phyloP scores from a whole-genome alignment of 768 basidiomycete genomes.

The Tylopilus rubrobrunneus region DNA sequence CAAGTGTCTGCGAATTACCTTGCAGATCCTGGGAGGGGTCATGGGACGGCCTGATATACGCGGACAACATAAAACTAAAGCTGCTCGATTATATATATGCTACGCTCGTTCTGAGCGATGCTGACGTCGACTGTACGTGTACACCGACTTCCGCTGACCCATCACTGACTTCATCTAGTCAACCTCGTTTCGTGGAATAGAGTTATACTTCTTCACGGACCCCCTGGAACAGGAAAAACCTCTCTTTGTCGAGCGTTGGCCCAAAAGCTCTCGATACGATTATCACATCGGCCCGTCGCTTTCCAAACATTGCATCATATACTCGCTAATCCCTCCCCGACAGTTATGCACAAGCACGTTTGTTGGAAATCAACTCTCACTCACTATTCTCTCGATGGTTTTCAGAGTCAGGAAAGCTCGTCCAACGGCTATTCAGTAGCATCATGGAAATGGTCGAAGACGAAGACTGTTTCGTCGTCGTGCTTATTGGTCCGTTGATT shows the following conservation, averaged over 20 bases:
- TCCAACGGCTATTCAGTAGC: slow-evolving; percentile 85
- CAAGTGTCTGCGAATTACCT: slow-evolving; percentile 86
- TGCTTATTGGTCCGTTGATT: slow-evolving; percentile 72
- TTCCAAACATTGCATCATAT: background rate
- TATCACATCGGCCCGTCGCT: slow-evolving; percentile 67
- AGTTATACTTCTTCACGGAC: slow-evolving; percentile 90
- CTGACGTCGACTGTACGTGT: slow-evolving; percentile 73
- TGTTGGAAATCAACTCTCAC: slow-evolving; percentile 97
- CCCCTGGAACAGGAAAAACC: slow-evolving; percentile 97
- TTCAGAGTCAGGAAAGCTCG: slow-evolving; percentile 97
- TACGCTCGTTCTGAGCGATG: slow-evolving; percentile 89
- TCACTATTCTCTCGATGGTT: slow-evolving; percentile 99
- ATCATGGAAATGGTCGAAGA: slow-evolving; percentile 93
- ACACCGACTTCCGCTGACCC: background rate
- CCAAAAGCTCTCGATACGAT: slow-evolving; percentile 89
- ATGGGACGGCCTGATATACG: slow-evolving; percentile 90
- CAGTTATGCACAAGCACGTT: slow-evolving; percentile 81
- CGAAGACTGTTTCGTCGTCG: slow-evolving; percentile 86
- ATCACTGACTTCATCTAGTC: slow-evolving; percentile 39
- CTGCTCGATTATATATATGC: slow-evolving; percentile 94
- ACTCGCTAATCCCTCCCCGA: slow-evolving; percentile 1
- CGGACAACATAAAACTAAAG: slow-evolving; percentile 77
- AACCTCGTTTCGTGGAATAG: slow-evolving; percentile 96
- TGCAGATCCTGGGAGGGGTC: slow-evolving; percentile 81
- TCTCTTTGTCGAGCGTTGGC: slow-evolving; percentile 92